phyloP scores from a whole-genome alignment of 345 rosid species.

The Gossypium rotundifolium region DNA sequence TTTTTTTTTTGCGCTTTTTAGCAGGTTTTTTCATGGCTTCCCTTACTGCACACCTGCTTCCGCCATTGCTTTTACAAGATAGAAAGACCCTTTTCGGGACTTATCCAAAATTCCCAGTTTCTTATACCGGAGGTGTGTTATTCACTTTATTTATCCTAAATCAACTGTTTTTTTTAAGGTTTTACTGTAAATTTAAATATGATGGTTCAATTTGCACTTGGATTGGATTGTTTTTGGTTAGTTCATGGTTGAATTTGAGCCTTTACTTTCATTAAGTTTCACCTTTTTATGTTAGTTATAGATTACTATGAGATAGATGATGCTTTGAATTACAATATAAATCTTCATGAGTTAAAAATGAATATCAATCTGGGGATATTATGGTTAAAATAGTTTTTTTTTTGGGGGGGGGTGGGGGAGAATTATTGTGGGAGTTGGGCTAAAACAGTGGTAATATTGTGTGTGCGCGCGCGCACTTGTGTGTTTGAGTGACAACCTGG shows the following conservation, averaged over 20 bases:
- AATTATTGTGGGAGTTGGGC: neutral
- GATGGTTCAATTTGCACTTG: neutral
- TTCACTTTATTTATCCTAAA: neutral
- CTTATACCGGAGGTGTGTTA: slow-evolving; percentile 34
- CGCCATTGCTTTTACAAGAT: slow-evolving; percentile 36
- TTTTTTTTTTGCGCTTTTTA: neutral
- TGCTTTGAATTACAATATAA: neutral
- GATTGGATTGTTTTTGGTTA: neutral
- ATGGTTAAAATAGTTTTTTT: neutral
- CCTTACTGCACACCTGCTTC: slow-evolving; percentile 37
- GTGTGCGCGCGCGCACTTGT: too few species aligned
- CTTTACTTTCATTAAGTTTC: neutral
- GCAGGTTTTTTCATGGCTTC: slow-evolving; percentile 49
- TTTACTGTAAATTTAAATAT: neutral
- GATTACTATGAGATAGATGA: neutral
- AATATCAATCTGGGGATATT: neutral
- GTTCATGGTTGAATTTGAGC: slow-evolving; percentile 2
- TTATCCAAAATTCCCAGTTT: slow-evolving; percentile 33
- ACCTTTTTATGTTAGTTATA: neutral
- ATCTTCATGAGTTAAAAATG: neutral
- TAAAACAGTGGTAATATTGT: neutral
- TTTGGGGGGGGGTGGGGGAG: too few species aligned
- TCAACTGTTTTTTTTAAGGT: neutral
- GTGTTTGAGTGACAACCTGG: neutral
- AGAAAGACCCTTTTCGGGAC: slow-evolving; percentile 36